These are phyloP conservation scores for Cordyceps militaris DNA, from an alignment of 2,329 filamentous ascomycete species.

Conservation along the genomic window DNA sequence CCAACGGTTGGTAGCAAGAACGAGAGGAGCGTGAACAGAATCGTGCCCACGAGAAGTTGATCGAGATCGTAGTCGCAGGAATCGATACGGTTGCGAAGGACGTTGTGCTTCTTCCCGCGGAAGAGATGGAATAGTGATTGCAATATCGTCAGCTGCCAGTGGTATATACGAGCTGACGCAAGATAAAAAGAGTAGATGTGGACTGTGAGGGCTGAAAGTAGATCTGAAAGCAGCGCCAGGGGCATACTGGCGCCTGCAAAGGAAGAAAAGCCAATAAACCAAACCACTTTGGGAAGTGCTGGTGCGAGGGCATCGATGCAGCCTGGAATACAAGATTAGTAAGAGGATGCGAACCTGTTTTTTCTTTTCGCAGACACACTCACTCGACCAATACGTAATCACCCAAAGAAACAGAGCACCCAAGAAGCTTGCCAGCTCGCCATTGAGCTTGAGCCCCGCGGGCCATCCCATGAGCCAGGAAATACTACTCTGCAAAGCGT, in stretches of 20 bases:
- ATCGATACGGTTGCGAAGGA: constrained; percentile 93
- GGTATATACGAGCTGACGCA: constrained; percentile 91
- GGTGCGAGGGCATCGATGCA: constrained; percentile 74
- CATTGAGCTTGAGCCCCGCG: constrained; percentile 90
- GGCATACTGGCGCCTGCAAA: constrained; percentile 97
- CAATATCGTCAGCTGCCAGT: constrained; percentile 97
- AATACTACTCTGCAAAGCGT: constrained; percentile 81
- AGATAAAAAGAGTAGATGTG: constrained; percentile 99
- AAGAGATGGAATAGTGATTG: constrained; percentile 98
- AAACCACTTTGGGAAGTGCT: constrained; percentile 76
- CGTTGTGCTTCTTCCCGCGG: constrained; percentile 94
- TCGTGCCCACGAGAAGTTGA: constrained; percentile 91
- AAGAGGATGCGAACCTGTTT: no score
- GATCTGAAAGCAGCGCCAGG: constrained; percentile 88
- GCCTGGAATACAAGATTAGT: constrained; percentile 32
- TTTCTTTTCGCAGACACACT: constrained; percentile 22
- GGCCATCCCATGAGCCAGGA: constrained; percentile 95
- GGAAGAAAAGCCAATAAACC: constrained; percentile 87
- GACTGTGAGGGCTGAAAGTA: constrained; percentile 82
- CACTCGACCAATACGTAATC: constrained; percentile 93
- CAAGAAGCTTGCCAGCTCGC: constrained; percentile 84
- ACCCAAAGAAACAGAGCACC: constrained; percentile 97
- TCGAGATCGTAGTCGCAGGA: constrained; percentile 98
- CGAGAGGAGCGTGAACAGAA: constrained; percentile 90
- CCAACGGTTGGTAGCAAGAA: constrained; percentile 91